phyloP scores from a whole-genome alignment of 164 flowering plant species.

The Kalanchoe fedtschenkoi region DNA sequence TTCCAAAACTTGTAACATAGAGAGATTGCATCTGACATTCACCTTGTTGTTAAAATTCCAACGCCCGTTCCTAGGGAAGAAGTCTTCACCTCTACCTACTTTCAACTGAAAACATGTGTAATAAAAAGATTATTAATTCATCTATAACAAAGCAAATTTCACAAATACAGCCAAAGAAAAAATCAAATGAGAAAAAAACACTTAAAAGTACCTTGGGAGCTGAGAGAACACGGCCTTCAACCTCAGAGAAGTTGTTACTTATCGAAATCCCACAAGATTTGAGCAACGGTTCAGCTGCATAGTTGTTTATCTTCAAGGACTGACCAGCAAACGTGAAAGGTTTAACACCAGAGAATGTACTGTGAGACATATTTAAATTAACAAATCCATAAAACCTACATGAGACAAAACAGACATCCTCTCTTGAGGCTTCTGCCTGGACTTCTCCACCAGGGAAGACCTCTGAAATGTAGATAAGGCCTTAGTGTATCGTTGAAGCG shows the following conservation, averaged over 20 bases:
- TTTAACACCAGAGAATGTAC: neutral
- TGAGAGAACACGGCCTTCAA: constrained; percentile 33
- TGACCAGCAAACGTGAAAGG: neutral
- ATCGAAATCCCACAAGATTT: constrained; percentile 35
- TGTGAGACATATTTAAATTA: neutral
- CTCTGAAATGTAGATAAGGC: constrained; percentile 26
- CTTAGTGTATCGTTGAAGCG: constrained; percentile 37
- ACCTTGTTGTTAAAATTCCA: constrained; percentile 20
- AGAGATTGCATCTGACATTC: neutral
- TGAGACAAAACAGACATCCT: constrained; percentile 23
- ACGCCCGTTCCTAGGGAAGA: constrained; percentile 11
- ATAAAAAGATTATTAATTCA: neutral
- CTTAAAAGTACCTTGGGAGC: constrained; percentile 27
- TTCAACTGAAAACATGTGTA: constrained; percentile 7
- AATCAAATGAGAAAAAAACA: neutral
- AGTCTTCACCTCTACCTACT: constrained; percentile 12
- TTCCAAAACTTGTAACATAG: neutral
- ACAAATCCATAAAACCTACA: constrained; percentile 10
- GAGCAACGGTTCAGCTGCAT: constrained; percentile 36
- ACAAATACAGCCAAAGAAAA: neutral
- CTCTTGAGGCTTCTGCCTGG: constrained; percentile 36
- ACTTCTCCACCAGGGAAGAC: constrained; percentile 35
- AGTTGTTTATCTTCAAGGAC: constrained; percentile 21
- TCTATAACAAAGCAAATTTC: neutral
- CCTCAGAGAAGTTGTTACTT: constrained; percentile 20